Base-by-base conservation (phyloP, 495 filamentous ascomycete species). In the Penicillium cosmopolitanum region DNA sequence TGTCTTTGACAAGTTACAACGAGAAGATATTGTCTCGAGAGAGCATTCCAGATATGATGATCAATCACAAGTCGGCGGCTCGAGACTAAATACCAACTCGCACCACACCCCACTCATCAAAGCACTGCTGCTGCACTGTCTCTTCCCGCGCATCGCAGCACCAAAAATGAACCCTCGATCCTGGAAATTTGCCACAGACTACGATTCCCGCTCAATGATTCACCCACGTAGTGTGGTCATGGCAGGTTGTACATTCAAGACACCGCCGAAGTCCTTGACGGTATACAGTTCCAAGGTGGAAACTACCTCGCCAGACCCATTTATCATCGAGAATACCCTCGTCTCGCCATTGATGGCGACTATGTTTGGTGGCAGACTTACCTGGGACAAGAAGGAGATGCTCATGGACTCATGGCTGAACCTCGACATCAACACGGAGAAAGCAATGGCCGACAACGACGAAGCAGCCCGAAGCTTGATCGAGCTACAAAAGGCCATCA, bases 361-460 rank as follows among this genome's bases (percentile, higher is more conserved):
- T 38, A 67, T 86, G 21, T 84, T 86, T 50, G 83, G 84, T 31
- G 80, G 83, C n/a, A 66, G 60, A 31, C 60, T 83, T n/a, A 47
- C 53, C 23, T 54, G 54, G 16, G 55, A 60, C 15, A 55, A 55
- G 38, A 67, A 72, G 16, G 69, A 61, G 15, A 13, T 85, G 11
- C 66, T 73, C 47, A 73, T 84, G 53, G 81, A 84, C 53, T 68
- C 64, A 33, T 85, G 83, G 82, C 57, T 85, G 34, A 73, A 75
- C 4, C 78, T 82, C 35, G 69, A 54, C 43, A 59, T 76, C 25
- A 50, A 64, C 33, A 66, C 60, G 11, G 46, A 40, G 10, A 71
- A 62, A 40, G 28, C 21, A 12, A n/a, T 38, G 12, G 16, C 19
- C 19, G 31, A 42, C 21, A 11, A 62, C 12, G 36, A 61, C 23